phyloP scores from a whole-genome alignment of 73 alveolate genomes.

The Paramecium sonneborni region DNA sequence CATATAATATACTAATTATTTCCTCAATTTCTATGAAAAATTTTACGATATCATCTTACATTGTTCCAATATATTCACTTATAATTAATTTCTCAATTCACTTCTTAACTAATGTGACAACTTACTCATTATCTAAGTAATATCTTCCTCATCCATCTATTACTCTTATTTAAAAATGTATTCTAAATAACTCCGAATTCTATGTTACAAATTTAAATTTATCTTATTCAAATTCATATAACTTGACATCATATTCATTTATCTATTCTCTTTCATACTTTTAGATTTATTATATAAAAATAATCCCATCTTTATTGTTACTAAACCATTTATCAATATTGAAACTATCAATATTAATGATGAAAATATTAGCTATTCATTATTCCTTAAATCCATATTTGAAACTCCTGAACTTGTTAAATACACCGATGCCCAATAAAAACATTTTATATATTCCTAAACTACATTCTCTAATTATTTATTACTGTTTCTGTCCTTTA shows the following conservation, averaged over 20 bases:
- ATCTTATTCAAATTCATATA: neutral
- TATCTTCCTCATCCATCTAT: conserved; percentile 21
- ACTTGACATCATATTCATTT: neutral
- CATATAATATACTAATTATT: neutral
- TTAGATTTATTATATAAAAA: neutral
- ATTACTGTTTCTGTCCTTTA: neutral
- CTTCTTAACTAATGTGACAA: neutral
- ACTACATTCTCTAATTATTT: neutral
- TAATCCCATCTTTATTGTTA: neutral
- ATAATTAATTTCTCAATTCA: neutral
- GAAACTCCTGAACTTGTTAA: conserved; percentile 27
- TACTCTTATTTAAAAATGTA: conserved; percentile 28
- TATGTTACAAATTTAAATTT: neutral
- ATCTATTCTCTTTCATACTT: neutral
- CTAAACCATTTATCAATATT: neutral
- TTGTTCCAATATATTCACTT: neutral
- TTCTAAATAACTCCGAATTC: conserved; percentile 39
- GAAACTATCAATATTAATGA: neutral
- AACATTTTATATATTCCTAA: neutral
- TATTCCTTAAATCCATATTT: neutral
- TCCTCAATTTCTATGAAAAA: conserved; percentile 1
- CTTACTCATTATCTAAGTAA: neutral
- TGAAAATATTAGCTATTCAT: neutral
- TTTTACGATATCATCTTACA: neutral
- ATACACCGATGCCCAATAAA: conserved; percentile 39